phyloP scores from a whole-genome alignment of 352 stramenopile species.

The Pythium dissotocum region DNA sequence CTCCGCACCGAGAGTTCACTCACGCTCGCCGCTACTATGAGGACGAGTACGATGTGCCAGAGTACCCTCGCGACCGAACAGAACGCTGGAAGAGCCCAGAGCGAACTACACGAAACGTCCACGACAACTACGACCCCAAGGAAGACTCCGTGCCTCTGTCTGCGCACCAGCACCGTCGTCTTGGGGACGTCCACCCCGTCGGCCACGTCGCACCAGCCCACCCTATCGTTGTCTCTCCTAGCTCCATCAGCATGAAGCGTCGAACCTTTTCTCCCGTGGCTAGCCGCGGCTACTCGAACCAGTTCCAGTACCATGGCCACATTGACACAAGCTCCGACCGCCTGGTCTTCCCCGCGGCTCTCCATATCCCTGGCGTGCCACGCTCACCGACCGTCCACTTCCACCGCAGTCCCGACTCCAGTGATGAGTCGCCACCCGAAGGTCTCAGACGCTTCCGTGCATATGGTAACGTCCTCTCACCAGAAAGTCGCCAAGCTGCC shows the following conservation, averaged over 20 bases:
- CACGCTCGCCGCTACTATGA: background rate
- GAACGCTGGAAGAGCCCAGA: background rate
- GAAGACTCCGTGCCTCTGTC: background rate
- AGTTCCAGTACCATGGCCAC: background rate
- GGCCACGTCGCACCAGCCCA: conserved; percentile 5
- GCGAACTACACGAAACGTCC: background rate
- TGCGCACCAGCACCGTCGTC: background rate
- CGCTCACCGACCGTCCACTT: background rate
- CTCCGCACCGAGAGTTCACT: background rate
- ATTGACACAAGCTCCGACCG: background rate
- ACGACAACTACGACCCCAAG: background rate
- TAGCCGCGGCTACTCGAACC: background rate
- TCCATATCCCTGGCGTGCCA: background rate
- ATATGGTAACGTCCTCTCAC: conserved; percentile 44
- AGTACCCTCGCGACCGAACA: background rate
- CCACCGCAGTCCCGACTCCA: background rate
- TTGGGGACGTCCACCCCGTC: conserved; percentile 7
- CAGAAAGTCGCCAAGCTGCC: conserved; percentile 47
- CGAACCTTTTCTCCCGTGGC: background rate
- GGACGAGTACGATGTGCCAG: background rate
- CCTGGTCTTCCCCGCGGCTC: background rate
- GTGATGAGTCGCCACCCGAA: conserved; percentile 5
- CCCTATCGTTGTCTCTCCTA: background rate
- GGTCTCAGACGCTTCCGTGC: conserved; percentile 1
- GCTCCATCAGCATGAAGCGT: background rate